These are phyloP conservation scores for Xerocomus tenax DNA, from an alignment of 1,284 basidiomycete species.

Conservation along the genomic window DNA sequence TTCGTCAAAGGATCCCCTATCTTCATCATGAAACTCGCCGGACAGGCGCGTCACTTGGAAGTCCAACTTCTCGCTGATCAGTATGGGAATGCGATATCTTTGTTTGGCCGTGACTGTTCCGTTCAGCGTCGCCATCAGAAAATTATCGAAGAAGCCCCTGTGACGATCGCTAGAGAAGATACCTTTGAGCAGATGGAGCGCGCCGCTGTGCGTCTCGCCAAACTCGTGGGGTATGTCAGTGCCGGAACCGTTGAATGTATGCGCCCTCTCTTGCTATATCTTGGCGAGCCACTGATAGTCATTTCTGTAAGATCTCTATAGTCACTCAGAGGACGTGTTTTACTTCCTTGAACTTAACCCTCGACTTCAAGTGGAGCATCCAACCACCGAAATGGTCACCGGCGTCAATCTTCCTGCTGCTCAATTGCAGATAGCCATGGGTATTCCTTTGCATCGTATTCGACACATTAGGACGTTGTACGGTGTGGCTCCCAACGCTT, in stretches of 20 bases:
- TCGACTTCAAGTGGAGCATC: constrained; percentile 98
- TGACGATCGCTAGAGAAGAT: constrained; percentile 88
- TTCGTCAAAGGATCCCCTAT: constrained; percentile 79
- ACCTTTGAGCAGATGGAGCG: constrained; percentile 97
- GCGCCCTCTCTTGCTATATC: constrained; percentile 19
- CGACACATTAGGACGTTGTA: constrained; percentile 95
- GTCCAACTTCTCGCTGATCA: constrained; percentile 98
- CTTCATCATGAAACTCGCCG: constrained; percentile 99
- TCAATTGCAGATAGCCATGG: constrained; percentile 97
- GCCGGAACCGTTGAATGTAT: constrained; percentile 97
- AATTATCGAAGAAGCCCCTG: constrained; percentile 99
- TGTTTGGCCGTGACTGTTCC: constrained; percentile 98
- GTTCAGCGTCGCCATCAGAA: constrained; percentile 99
- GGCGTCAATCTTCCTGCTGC: constrained; percentile 97
- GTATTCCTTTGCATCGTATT: constrained; percentile 92
- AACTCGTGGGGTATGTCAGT: constrained; percentile 97
- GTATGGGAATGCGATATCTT: constrained; percentile 97
- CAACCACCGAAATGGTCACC: constrained; percentile 98
- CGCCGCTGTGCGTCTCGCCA: constrained; percentile 93
- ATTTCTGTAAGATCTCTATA: constrained; percentile 76
- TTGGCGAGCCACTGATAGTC: constrained; percentile 3
- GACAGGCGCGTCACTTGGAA: constrained; percentile 93
- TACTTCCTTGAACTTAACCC: constrained; percentile 99
- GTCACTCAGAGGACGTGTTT: constrained; percentile 86
- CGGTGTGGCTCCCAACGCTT: constrained; percentile 81